Conservation (phyloP, 345 rosid species). For the Ceriops decandra region DNA sequence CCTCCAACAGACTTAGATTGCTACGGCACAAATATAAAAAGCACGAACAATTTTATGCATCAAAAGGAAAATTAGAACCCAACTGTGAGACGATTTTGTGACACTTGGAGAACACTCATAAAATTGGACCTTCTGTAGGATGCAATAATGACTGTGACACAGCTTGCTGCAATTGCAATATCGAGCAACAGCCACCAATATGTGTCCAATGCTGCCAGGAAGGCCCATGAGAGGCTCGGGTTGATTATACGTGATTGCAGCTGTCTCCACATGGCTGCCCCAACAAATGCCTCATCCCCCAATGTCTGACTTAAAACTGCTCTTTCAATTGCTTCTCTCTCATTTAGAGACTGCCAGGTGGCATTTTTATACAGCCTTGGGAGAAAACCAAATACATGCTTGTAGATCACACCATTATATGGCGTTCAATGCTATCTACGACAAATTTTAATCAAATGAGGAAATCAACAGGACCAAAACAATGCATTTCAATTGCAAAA, state of each 20-base stretch:
- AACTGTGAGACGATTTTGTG: neutral
- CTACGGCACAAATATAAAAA: neutral
- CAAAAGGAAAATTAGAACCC: neutral
- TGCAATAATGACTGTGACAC: constrained; percentile 77
- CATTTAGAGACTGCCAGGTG: neutral
- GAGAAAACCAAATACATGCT: neutral
- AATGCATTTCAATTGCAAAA: no score
- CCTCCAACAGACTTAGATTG: neutral
- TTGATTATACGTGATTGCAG: no score
- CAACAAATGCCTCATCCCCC: neutral
- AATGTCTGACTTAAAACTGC: neutral
- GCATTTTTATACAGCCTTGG: neutral
- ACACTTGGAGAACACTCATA: neutral
- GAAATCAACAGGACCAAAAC: no score
- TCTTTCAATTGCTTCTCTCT: neutral
- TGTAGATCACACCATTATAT: neutral
- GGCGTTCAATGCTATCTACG: neutral
- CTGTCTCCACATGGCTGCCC: neutral
- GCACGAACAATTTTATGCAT: neutral
- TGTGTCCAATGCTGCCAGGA: constrained; percentile 65
- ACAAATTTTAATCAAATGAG: neutral
- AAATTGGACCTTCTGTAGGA: constrained; percentile 32
- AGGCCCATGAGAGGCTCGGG: constrained; percentile 21
- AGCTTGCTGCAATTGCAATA: constrained; percentile 69
- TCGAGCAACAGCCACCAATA: constrained; percentile 57